Base-by-base conservation (phyloP, 129 eudicot species). In the Apium graveolens region DNA sequence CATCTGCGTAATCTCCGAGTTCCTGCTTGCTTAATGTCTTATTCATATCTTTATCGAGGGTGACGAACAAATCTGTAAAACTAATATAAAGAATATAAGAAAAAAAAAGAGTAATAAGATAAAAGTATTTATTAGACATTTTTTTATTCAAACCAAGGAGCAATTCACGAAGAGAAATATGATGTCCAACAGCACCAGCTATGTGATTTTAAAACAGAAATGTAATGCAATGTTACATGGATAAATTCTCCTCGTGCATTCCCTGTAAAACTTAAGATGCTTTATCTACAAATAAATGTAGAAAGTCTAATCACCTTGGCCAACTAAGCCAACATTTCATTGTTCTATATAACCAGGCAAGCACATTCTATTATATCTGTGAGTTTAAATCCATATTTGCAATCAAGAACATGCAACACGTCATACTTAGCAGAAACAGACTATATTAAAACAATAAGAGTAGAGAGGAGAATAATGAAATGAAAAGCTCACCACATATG, bases 1-100 rank as follows among this genome's bases (percentile, higher is more conserved):
- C 98, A 83, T 95, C 98, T 76, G 98, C 97, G 70, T 95, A 95
- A 79, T 95, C 98, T 79, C 98, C 87, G 82, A 95, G 98, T 78
- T 95, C 98, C 82, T 88, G 97, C 87, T 95, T 95, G 92, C 98
- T 90, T 71, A 95, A 83, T 3, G 96, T 84, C 51, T 91, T 89
- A 48, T 87, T 95, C 84, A 78, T 82, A 86, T 95, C 98, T 90
- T 91, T 95, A 84, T 91, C 98, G 81, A 95, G 98, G 62, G 96
- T 96, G 62, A 95, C 87, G 66, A 95, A 95, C 96, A 95, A 87
- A 83, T 91, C 98, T 95, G 91, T 80, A 86, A 21, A 77, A 75
- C 18, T 44, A 9, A 79, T 32, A 84, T 16, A 39, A 77, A 49
- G 29, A 45, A 13, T 66, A 31, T 72, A 76, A 76, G 84, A 24